phyloP scores from a whole-genome alignment of 1,139 yeast genomes.

The Kodamaea sp. region DNA sequence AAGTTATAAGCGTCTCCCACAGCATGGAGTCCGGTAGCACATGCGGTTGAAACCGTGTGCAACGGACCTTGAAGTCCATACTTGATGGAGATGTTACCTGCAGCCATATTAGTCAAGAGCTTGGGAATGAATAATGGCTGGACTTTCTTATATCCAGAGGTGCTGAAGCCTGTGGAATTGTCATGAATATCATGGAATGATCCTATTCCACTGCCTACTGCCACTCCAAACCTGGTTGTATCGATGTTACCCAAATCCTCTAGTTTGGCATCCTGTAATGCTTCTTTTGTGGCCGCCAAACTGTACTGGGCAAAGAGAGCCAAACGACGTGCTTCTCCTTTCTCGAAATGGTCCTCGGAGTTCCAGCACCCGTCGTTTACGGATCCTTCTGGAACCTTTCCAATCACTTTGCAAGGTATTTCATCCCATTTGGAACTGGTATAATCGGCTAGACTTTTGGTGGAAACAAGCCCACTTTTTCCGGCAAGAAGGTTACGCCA shows the following conservation, averaged over 20 bases:
- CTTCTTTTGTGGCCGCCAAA: slow-evolving; percentile 74
- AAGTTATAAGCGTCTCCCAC: slow-evolving; percentile 91
- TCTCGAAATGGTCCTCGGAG: slow-evolving; percentile 43
- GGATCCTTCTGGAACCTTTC: slow-evolving; percentile 64
- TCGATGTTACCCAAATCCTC: slow-evolving; percentile 5
- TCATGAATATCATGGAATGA: slow-evolving; percentile 75
- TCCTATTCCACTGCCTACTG: slow-evolving; percentile 93
- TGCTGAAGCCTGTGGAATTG: slow-evolving; percentile 51
- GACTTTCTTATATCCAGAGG: slow-evolving; percentile 66
- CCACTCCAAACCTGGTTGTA: slow-evolving; percentile 54
- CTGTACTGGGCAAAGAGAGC: slow-evolving; percentile 82
- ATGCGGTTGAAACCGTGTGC: slow-evolving; percentile 89
- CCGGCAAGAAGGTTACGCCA: slow-evolving; percentile 57
- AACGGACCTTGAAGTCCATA: slow-evolving; percentile 81
- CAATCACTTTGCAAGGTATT: slow-evolving; percentile 78
- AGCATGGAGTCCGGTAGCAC: slow-evolving; percentile 94
- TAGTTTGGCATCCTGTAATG: slow-evolving; percentile 62
- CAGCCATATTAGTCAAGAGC: slow-evolving; percentile 88
- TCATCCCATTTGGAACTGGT: slow-evolving; percentile 46
- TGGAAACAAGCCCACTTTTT: slow-evolving; percentile 58
- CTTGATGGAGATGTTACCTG: slow-evolving; percentile 83
- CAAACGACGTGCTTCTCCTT: slow-evolving; percentile 55
- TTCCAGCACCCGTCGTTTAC: slow-evolving; percentile 54
- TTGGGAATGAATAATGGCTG: slow-evolving; percentile 88
- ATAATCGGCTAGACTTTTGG: slow-evolving; percentile 49